Percentiles rank a stretch among this genome's conserved stretches.
Conservation (phyloP, 2,329 filamentous ascomycete genomes). For the Amesomyces nigricolor region DNA sequence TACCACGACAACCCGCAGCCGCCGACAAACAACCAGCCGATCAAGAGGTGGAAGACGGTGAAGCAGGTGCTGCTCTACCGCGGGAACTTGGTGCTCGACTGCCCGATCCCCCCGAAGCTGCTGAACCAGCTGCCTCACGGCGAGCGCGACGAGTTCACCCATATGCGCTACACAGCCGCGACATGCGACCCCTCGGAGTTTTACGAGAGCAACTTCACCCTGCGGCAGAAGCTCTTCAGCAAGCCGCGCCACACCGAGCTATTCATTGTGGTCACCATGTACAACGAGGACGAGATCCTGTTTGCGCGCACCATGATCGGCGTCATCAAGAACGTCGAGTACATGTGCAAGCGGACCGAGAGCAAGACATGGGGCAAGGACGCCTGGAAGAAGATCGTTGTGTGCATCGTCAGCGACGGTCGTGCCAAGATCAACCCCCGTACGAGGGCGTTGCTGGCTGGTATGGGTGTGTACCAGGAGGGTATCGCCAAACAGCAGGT, state of each 20-base stretch:
- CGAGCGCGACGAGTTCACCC: slow-evolving; percentile 85
- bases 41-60: slow-evolving; percentile 95
- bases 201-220: slow-evolving; percentile 80
- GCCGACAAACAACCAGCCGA: slow-evolving; percentile 45
- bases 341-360: slow-evolving; percentile 89
- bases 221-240: slow-evolving; percentile 86
- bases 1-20: slow-evolving; percentile 42
- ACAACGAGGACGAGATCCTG: slow-evolving; percentile 95
- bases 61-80: slow-evolving; percentile 97
- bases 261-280: slow-evolving; percentile 97
- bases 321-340: slow-evolving; percentile 97
- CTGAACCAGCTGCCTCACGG: slow-evolving; percentile 85
- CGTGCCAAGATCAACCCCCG: slow-evolving; percentile 94
- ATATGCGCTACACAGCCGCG: slow-evolving; percentile 90
- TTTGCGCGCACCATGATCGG: slow-evolving; percentile 95
- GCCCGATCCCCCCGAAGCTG: slow-evolving; percentile 83
- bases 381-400: slow-evolving; percentile 99
- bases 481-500: slow-evolving; percentile 98
- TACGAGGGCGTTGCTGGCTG: slow-evolving; percentile 82
- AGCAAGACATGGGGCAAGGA: slow-evolving; percentile 98
- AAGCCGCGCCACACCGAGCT: slow-evolving; percentile 90
- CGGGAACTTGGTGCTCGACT: slow-evolving; percentile 94
- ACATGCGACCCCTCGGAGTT: slow-evolving; percentile 91
- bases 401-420: slow-evolving; percentile 94
- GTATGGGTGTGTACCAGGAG: slow-evolving; percentile 94